A percentile compares a stretch with the other conserved stretches of the same genome.
Conservation (phyloP, 768 basidiomycete genomes). For the Lenzites betulinus region DNA sequence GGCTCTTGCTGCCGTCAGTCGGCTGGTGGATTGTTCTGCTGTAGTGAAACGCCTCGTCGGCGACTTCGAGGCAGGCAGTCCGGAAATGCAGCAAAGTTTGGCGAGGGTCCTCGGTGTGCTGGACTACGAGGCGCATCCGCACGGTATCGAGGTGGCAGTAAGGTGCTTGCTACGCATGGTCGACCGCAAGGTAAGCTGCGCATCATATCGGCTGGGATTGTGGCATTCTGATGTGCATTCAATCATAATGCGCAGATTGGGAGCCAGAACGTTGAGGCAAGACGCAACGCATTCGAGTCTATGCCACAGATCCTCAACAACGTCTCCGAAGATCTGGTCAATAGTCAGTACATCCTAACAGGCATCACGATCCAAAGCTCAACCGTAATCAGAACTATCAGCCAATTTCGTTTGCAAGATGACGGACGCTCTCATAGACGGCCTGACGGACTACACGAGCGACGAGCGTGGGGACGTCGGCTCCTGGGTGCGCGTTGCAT, state of each 20-base stretch:
- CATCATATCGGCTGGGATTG: background rate
- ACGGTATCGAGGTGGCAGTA: constrained; percentile 56
- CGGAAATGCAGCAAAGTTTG: constrained; percentile 70
- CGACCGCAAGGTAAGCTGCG: constrained; percentile 49
- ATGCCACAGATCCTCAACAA: constrained; percentile 51
- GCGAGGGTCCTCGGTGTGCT: constrained; percentile 69
- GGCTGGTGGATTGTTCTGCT: constrained; percentile 61
- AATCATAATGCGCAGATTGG: constrained; percentile 24
- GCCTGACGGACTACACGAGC: constrained; percentile 85
- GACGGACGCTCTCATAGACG: constrained; percentile 60
- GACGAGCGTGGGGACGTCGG: constrained; percentile 98
- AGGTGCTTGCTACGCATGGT: constrained; percentile 62
- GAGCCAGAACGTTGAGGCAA: constrained; percentile 55
- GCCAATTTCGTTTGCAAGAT: constrained; percentile 48
- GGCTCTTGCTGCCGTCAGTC: constrained; percentile 71
- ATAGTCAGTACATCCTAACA: constrained; percentile 41
- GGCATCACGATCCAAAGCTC: background rate
- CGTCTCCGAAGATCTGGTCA: constrained; percentile 43
- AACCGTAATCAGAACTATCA: constrained; percentile 46
- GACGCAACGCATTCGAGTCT: constrained; percentile 54
- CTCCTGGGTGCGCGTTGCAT: constrained; percentile 88
- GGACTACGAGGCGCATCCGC: constrained; percentile 59
- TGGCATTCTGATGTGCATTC: background rate
- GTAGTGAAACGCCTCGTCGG: constrained; percentile 67
- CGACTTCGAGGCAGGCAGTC: constrained; percentile 55